phyloP scores from a whole-genome alignment of 805 yeast genomes.

The Candida sithepensis region DNA sequence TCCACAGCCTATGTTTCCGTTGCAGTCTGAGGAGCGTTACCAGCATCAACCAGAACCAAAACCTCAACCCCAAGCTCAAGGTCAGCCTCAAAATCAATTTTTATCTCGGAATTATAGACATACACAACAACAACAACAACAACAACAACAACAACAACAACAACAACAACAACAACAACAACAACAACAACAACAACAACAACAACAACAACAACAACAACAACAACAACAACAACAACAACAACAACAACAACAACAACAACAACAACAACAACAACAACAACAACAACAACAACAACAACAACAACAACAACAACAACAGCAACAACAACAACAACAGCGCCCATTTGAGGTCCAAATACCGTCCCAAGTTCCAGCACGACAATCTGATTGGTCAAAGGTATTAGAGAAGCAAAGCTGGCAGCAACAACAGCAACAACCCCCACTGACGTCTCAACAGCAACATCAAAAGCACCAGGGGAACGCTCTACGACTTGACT shows the following conservation, averaged over 20 bases:
- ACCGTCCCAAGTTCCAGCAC: no score
- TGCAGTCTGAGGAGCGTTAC: no score
- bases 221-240: not conserved
- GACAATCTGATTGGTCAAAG: no score
- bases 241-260: not conserved
- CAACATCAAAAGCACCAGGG: no score
- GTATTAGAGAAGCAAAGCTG: no score
- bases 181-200: not conserved
- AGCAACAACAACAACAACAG: not conserved
- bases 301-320: not conserved
- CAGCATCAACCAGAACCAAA: not conserved
- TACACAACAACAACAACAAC: slow-evolving; percentile 2
- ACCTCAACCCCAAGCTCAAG: no score
- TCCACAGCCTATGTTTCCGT: no score
- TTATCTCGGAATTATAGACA: not conserved
- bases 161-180: not conserved
- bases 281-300: not conserved
- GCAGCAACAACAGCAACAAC: no score
- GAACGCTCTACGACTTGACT: no score
- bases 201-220: slow-evolving; percentile 1
- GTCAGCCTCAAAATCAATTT: no score
- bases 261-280: not conserved
- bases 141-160: not conserved
- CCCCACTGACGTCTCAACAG: no score
- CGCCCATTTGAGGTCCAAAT: no score